Conservation (phyloP, 345 rosid genomes). For the Eucalyptus pumila region DNA sequence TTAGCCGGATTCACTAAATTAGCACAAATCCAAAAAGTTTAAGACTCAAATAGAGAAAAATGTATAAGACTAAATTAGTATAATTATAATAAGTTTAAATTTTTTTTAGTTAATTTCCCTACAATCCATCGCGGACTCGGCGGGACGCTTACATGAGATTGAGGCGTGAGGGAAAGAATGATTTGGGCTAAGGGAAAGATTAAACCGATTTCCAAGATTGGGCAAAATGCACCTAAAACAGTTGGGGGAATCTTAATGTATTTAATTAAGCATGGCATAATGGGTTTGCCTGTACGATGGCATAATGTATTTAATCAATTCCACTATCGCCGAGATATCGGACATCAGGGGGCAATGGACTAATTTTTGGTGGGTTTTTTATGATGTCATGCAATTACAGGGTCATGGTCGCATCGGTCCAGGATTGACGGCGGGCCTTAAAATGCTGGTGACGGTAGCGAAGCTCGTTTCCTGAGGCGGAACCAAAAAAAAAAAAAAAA, state of each 20-base stretch:
- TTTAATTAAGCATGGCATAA: neutral
- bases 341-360: rapidly evolving
- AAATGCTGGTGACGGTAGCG: neutral
- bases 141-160: too few relatives aligned
- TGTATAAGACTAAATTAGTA: rapidly evolving
- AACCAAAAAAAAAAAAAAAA: neutral
- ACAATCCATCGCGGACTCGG: too few relatives aligned
- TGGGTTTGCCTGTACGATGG: neutral
- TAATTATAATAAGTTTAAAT: too few relatives aligned
- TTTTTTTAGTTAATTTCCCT: too few relatives aligned
- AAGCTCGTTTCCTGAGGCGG: neutral
- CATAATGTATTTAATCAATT: too few relatives aligned
- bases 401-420: neutral
- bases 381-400: neutral
- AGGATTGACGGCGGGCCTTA: neutral
- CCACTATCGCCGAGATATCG: neutral
- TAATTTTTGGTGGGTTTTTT: neutral
- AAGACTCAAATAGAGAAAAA: rapidly evolving
- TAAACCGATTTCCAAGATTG: too few relatives aligned
- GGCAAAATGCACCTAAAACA: too few relatives aligned
- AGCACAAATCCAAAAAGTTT: rapidly evolving
- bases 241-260: neutral
- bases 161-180: too few relatives aligned
- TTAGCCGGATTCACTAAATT: rapidly evolving
- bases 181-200: too few relatives aligned